Base-by-base conservation (phyloP, 768 basidiomycete genomes). In the Phaeotremella fagi region DNA sequence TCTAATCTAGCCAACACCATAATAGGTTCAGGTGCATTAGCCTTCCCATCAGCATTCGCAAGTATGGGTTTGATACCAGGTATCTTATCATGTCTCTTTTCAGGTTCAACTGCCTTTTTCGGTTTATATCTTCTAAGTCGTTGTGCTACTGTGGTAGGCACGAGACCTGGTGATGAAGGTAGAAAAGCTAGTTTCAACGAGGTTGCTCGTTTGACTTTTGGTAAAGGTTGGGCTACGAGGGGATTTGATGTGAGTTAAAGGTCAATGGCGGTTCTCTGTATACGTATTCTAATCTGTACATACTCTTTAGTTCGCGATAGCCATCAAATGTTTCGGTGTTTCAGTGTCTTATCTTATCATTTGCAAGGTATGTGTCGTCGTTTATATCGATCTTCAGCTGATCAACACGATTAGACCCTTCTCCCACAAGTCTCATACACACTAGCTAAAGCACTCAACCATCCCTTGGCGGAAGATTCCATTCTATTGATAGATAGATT, bases 301-400 rank as follows among this genome's bases (percentile, higher is more conserved):
- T 6, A 12, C 20, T 41, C 18, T 22, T 14, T 49, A 71, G 69
- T 45, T 84, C 3, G 94, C 92, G 12, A 90, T 98, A 63, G 90
- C 90, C 9, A 85, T 84, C 71, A 98, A 98, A 72, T 98, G 94
- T 73, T 95, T 95, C 70, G 94, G 94, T 18, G 94, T 98, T 2
- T 90, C 88, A 28, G 85, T 92, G 63, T 90, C 89, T 82, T 90
- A 75, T 42, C 81, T 73, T 2, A 63, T 48, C 52, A 72, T 74
- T 31, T 67, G 73, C 60, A 76, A 76, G 59, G 75, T 75, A 43
- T 51, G 68, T 50, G 28, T 18, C 18, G 24, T 44, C 9, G 18
- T 43, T 27, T 12, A 18, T 9, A 42, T 20, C 35, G 36, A 41
- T 62, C 89, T 87, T 69, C 89, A 90, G 72, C 79, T 90, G 55